Percentiles rank a stretch among this genome's conserved stretches.
Evolutionary conservation across 331 rosid species (phyloP).

Genomic region (Malus hybrid): DNA sequence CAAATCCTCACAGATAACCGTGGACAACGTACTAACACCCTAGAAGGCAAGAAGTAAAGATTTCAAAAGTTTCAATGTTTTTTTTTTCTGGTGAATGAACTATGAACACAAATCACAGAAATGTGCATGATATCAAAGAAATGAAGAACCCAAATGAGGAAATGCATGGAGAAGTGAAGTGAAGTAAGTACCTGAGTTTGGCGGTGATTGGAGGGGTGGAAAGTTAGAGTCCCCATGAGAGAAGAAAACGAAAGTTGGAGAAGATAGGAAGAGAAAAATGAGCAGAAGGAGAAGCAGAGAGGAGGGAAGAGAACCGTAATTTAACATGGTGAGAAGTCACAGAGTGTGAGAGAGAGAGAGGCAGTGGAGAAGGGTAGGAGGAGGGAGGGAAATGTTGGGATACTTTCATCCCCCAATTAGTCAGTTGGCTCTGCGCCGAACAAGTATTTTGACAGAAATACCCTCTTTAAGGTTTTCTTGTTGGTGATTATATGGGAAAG

Average conservation of each 20-base stretch:
- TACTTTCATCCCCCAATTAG: not conserved
- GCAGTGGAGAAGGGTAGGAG: not conserved
- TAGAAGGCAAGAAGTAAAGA: not conserved
- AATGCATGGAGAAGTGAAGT: not conserved
- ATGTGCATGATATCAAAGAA: not conserved
- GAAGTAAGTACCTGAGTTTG: conserved; percentile 35
- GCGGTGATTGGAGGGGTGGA: conserved; percentile 20
- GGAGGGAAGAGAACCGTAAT: conserved; percentile 26
- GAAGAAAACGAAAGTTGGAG: conserved; percentile 18
- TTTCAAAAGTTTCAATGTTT: not conserved
- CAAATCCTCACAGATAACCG: too few species aligned
- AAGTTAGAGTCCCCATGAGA: conserved; percentile 33
- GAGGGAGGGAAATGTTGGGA: conserved; percentile 11
- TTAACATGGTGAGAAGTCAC: conserved; percentile 19
- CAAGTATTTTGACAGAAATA: not conserved
- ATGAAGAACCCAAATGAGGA: not conserved
- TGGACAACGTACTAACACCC: not conserved
- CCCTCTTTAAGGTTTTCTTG: not conserved
- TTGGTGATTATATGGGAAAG: too few species aligned
- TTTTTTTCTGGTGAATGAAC: not conserved
- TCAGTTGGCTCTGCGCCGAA: not conserved
- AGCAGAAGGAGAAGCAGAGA: conserved; percentile 13
- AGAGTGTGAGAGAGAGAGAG: not conserved
- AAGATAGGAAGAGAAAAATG: conserved; percentile 24
- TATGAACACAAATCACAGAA: not conserved